These are phyloP conservation scores for Leccinum pellstonianum DNA, from an alignment of 768 basidiomycete genomes.

Conservation along the genomic window DNA sequence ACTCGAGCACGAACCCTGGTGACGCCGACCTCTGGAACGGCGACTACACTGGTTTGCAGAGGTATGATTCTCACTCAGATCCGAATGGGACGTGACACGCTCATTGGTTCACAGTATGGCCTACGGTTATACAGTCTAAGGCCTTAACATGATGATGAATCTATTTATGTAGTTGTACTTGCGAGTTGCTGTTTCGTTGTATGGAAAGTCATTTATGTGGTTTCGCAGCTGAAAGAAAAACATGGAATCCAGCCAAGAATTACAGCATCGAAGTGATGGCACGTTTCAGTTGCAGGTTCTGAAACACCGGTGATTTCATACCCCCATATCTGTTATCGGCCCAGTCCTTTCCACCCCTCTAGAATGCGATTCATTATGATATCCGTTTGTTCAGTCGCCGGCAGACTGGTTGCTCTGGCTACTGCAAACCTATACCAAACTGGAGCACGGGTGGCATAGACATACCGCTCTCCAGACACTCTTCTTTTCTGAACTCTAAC, in stretches of 20 bases:
- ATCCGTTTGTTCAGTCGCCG: too few species aligned
- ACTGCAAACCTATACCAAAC: too few species aligned
- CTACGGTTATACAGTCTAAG: slow-evolving; percentile 7
- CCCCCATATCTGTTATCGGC: too few species aligned
- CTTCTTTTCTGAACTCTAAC: too few species aligned
- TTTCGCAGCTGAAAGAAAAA: background rate
- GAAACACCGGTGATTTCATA: too few species aligned
- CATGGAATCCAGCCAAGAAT: background rate
- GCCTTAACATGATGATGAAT: background rate
- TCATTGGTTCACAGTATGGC: slow-evolving; percentile 20
- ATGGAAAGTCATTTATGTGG: background rate
- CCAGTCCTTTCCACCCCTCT: too few species aligned
- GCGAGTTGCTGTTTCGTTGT: background rate
- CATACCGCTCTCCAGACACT: too few species aligned
- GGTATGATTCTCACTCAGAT: slow-evolving; percentile 25
- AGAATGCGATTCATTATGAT: too few species aligned
- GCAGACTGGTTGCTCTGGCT: too few species aligned
- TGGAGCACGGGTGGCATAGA: too few species aligned
- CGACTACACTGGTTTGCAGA: slow-evolving; percentile 40
- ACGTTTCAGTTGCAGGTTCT: too few species aligned
- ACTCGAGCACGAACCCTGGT: slow-evolving; percentile 54
- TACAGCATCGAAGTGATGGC: too few species aligned
- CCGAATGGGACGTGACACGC: background rate
- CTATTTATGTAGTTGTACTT: background rate
- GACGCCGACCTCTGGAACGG: slow-evolving; percentile 61